Evolutionary conservation across 768 basidiomycete genomes (phyloP), one percentile per base, ranked within the genome.

Genomic region (Baorangia bicolor): DNA sequence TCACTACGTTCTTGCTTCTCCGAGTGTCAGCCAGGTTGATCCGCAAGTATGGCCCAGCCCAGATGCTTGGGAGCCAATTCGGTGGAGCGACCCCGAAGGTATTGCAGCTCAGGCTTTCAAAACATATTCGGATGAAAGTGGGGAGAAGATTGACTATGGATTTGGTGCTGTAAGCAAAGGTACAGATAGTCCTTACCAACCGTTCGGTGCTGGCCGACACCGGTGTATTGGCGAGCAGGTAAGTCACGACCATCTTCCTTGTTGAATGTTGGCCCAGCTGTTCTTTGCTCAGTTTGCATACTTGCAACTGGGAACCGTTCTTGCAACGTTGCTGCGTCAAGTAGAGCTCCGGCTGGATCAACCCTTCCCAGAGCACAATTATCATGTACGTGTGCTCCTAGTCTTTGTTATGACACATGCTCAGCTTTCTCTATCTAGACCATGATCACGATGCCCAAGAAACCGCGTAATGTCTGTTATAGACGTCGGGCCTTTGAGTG

Each of bases 91-190:
- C 64, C 81, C 84, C 21, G 83, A 88, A 55, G 94, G 92, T 64
- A 80, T 89, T 39, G 93, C 92, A 4, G 86, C 86, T 25, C 79
- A 85, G 68, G 93, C 93, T 16, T 84, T 84, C 65, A 84, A 83
- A 64, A 78, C 81, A 60, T 94, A 97, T 66, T 72, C 75, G 38
- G 90, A 90, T 63, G 86, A 86, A 63, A 72, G 73, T 31, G 89
- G 92, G 53, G 92, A 96, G 73, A 94, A 94, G 77, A 78, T 98
- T 57, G 97, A 99, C 72, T 99, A 88, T 66, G 97, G 97, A 2
- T 99, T 92, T 71, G 97, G 97, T 50, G 84, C 87, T 57, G 90
- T 99, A 49, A 92, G 88, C 77, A 98, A 98, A 76, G 95, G 95
- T 47, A 98, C 95, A 7, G 92, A 95, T 54, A 92, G 88, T 63